Evolutionary conservation across 2,329 filamentous ascomycete species (phyloP).

Genomic region (Tolypocladium tropicale): DNA sequence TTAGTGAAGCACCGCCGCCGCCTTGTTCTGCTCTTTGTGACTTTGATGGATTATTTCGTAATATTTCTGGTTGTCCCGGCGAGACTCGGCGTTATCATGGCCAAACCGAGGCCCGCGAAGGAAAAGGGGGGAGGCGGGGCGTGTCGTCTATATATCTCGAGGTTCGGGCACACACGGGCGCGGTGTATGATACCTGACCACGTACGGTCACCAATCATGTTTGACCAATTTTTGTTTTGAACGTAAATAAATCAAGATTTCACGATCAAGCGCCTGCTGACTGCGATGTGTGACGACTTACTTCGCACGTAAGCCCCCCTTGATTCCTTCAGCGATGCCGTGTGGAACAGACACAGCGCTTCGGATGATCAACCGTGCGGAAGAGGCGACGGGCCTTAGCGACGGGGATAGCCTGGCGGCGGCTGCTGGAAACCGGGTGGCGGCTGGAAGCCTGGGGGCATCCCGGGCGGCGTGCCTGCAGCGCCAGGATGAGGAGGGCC

Average conservation of each 20-base stretch:
- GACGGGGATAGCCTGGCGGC: constrained; percentile 27
- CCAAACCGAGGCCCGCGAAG: not conserved
- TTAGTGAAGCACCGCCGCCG: constrained; percentile 9
- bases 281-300: not conserved
- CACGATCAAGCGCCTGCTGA: not conserved
- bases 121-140: not conserved
- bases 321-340: no score
- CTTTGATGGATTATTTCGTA: constrained; percentile 10
- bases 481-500: constrained; percentile 23
- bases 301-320: no score
- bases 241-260: not conserved
- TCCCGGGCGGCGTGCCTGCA: constrained; percentile 24
- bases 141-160: constrained; percentile 5
- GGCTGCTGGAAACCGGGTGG: constrained; percentile 31
- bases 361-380: not conserved
- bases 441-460: constrained; percentile 35
- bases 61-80: not conserved
- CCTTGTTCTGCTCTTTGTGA: constrained; percentile 3
- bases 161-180: constrained; percentile 6
- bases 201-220: constrained; percentile 5
- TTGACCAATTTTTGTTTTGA: not conserved
- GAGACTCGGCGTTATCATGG: not conserved
- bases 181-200: constrained; percentile 16
- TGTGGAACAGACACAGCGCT: not conserved
- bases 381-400: constrained; percentile 3